Evolutionary conservation across 2,329 filamentous ascomycete species (phyloP), one percentile per base, ranked within the genome.

Genomic region (Pseudogymnoascus sp.): DNA sequence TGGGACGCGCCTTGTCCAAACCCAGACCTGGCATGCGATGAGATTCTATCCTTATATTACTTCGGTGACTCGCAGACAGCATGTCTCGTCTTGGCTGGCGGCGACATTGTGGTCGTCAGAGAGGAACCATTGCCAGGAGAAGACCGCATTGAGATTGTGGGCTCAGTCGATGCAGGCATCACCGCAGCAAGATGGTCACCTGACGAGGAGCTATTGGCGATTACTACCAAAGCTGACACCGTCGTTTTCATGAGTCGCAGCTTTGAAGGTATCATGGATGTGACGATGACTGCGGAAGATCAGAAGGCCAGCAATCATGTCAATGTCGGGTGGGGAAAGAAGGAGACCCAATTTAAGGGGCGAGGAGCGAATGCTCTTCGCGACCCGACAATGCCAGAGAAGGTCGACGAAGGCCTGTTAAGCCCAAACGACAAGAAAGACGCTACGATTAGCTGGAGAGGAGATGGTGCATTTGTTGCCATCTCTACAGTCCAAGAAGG

Each of bases 301-400:
- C 82, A 96, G 65, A 88, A 88, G 68, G 84, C 86, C n/a, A 97
- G 89, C 27, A 94, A 88, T 73, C 92, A 97, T 78, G 94, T 97
- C 62, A 95, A 92, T 18, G 93, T 99, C 21, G 94, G 94, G 59
- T 99, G 94, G 94, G 94, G 94, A 64, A 97, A 97, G 78, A 91
- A 89, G 72, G 94, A 99, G 76, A 99, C 94, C 0, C 94, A 99
- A 73, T 99, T 99, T 74, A 90, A 97, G 71, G 94, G 94, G 59
- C 91, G 90, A 70, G 86, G 92, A 65, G 93, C 92, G 62, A 86
- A 85, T 76, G 92, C 92, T 18, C 79, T 97, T 66, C 84, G 90
- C 61, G 94, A 99, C 74, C 94, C 94, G 13, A 99, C 94, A 8
- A 90, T 99, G 67, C 94, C 94, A 0, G 92, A 97, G 73, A 90